Percentiles rank a stretch among this genome's conserved stretches.
Conservation (phyloP, 2,329 filamentous ascomycete genomes). For the Xylaria sp. region DNA sequence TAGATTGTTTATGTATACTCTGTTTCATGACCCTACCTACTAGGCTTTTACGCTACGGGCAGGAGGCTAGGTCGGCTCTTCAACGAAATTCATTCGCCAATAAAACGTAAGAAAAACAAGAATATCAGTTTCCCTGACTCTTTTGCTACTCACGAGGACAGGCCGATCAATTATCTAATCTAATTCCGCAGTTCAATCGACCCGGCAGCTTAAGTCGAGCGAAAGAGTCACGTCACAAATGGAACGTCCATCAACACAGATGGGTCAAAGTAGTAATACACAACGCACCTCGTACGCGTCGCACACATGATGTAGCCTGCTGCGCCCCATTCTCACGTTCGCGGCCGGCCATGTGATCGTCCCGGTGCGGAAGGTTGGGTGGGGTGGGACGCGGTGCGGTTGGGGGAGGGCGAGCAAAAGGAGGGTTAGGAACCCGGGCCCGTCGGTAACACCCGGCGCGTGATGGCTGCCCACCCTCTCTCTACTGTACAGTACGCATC, state of each 20-base stretch:
- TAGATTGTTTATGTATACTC: too few relatives aligned
- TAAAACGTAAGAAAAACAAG: too few relatives aligned
- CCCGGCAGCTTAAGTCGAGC: background rate
- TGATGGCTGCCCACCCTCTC: conserved; percentile 17
- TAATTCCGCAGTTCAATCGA: background rate
- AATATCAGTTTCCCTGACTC: too few relatives aligned
- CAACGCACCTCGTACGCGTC: conserved; percentile 16
- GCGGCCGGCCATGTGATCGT: conserved; percentile 28
- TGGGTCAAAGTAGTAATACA: background rate
- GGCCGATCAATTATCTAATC: too few relatives aligned
- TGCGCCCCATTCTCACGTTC: conserved; percentile 22
- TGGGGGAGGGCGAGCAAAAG: background rate
- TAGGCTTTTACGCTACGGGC: too few relatives aligned
- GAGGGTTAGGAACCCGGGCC: conserved; percentile 16
- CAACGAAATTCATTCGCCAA: too few relatives aligned
- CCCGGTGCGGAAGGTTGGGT: conserved; percentile 21
- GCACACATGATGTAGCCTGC: conserved; percentile 20
- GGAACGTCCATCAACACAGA: background rate
- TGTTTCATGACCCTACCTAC: too few relatives aligned
- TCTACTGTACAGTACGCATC: background rate
- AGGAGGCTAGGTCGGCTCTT: too few relatives aligned
- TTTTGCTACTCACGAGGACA: too few relatives aligned
- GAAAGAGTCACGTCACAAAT: background rate
- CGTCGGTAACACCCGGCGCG: conserved; percentile 29
- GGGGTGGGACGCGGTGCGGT: conserved; percentile 22